Conservation (phyloP, 352 stramenopile genomes). For the Phytophthora gonapodyides region DNA sequence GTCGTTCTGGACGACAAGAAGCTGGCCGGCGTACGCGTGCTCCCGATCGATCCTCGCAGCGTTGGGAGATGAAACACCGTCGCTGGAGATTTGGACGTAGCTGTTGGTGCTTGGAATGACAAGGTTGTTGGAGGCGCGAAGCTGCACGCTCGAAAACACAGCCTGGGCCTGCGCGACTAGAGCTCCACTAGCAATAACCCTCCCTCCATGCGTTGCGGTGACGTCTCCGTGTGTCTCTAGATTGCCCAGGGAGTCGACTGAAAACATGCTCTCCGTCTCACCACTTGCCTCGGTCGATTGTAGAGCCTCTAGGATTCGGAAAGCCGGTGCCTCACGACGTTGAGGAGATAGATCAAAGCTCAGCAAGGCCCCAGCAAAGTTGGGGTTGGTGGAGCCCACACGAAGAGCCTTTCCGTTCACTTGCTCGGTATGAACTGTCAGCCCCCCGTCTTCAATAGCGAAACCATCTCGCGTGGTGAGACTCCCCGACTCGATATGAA, state of each 20-base stretch:
- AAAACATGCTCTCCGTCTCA: constrained; percentile 35
- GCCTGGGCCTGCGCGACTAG: constrained; percentile 60
- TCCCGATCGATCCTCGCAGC: constrained; percentile 44
- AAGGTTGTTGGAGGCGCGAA: constrained; percentile 44
- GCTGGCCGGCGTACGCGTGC: constrained; percentile 54
- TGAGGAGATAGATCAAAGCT: constrained; percentile 47
- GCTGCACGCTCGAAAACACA: constrained; percentile 49
- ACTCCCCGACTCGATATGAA: constrained; percentile 54
- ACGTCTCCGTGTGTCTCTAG: constrained; percentile 59
- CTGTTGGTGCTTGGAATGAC: constrained; percentile 64
- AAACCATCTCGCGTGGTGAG: constrained; percentile 66
- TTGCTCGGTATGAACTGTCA: constrained; percentile 48
- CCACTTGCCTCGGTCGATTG: constrained; percentile 6
- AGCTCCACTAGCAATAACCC: constrained; percentile 53
- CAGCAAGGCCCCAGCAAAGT: constrained; percentile 61
- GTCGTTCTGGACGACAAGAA: constrained; percentile 80
- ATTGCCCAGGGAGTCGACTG: constrained; percentile 51
- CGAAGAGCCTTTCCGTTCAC: constrained; percentile 52
- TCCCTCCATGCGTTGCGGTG: constrained; percentile 43
- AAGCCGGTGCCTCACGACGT: constrained; percentile 33
- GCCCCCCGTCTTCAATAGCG: constrained; percentile 61
- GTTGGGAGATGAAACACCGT: constrained; percentile 46
- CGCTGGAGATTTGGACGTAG: constrained; percentile 69
- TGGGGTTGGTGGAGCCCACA: constrained; percentile 47
- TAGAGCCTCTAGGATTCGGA: constrained; percentile 55